Conservation (phyloP, 1,284 basidiomycete genomes). For the Ceratobasidium sp. region DNA sequence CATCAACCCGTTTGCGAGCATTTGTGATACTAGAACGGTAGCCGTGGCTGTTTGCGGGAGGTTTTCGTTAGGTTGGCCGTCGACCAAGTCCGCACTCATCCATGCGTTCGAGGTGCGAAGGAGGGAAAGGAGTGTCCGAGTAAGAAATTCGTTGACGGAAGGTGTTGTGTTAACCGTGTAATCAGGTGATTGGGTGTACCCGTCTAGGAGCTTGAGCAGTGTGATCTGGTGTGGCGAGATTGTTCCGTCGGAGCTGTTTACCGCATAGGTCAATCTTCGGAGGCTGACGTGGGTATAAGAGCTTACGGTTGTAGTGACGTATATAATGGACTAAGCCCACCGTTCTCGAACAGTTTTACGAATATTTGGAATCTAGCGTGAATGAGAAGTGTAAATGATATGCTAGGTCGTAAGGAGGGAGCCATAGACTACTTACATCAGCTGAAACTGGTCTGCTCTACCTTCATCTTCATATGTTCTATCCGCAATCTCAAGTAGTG, state of each 20-base stretch:
- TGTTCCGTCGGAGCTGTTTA: constrained; percentile 73
- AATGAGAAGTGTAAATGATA: constrained; percentile 49
- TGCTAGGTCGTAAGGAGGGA: constrained; percentile 45
- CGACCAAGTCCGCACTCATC: background rate
- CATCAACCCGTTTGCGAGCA: background rate
- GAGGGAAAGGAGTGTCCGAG: background rate
- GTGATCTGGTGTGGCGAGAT: constrained; percentile 86
- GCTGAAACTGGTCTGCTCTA: constrained; percentile 10
- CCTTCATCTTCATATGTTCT: constrained; percentile 44
- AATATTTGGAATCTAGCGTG: constrained; percentile 62
- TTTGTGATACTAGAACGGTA: constrained; percentile 80
- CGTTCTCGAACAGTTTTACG: constrained; percentile 59
- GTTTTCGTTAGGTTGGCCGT: constrained; percentile 64
- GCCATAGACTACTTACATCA: constrained; percentile 45
- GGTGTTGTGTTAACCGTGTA: background rate
- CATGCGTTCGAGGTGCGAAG: constrained; percentile 19
- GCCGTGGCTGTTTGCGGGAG: constrained; percentile 84
- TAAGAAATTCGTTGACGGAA: background rate
- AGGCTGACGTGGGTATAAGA: constrained; percentile 31
- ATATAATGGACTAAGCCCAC: constrained; percentile 59
- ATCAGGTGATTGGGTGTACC: constrained; percentile 70
- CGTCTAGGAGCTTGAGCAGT: constrained; percentile 88
- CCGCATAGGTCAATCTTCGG: constrained; percentile 5
- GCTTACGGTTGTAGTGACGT: constrained; percentile 59
- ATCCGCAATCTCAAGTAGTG: constrained; percentile 61